Percentiles rank a stretch among this genome's conserved stretches.
These are phyloP conservation scores for Stylonectria norvegica DNA, from an alignment of 2,329 filamentous ascomycete species.

Conservation along the genomic window DNA sequence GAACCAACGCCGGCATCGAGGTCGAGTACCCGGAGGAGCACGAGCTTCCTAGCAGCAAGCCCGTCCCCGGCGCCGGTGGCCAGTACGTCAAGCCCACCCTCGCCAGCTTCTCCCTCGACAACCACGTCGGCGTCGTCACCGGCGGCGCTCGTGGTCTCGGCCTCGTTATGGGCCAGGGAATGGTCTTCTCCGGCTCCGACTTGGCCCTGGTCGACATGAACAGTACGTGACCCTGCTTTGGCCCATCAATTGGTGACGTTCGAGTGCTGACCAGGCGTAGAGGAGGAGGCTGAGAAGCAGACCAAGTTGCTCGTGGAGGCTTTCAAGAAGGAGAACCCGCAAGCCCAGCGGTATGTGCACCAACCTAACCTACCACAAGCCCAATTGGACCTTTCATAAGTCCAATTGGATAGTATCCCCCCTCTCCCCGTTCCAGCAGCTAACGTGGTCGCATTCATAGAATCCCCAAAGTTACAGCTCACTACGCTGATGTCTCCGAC, in stretches of 20 bases:
- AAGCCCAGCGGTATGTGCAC: slow-evolving; percentile 62
- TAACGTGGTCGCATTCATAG: slow-evolving; percentile 40
- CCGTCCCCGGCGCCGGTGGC: slow-evolving; percentile 73
- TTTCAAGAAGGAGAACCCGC: slow-evolving; percentile 77
- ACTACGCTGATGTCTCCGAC: slow-evolving; percentile 83
- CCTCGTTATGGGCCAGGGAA: slow-evolving; percentile 87
- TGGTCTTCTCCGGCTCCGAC: slow-evolving; percentile 83
- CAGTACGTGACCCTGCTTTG: slow-evolving; percentile 51
- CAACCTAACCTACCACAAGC: too few species aligned
- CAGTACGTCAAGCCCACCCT: slow-evolving; percentile 82
- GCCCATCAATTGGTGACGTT: background rate
- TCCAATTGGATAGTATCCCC: too few species aligned
- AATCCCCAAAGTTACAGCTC: slow-evolving; percentile 79
- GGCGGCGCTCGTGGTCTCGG: slow-evolving; percentile 87
- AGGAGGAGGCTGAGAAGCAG: slow-evolving; percentile 78
- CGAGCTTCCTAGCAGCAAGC: slow-evolving; percentile 66
- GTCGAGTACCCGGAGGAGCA: slow-evolving; percentile 75
- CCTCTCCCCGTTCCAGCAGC: too few species aligned
- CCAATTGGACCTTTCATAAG: too few species aligned
- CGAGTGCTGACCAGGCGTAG: slow-evolving; percentile 40
- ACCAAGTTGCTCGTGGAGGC: slow-evolving; percentile 69
- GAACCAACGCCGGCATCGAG: slow-evolving; percentile 74
- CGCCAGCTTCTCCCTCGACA: slow-evolving; percentile 81
- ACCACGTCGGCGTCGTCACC: slow-evolving; percentile 79
- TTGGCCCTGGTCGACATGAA: slow-evolving; percentile 93